A percentile compares a stretch with the other conserved stretches of the same genome.
These are phyloP conservation scores for Fusarium temperatum DNA, from an alignment of 2,329 filamentous ascomycete genomes.

Conservation along the genomic window DNA sequence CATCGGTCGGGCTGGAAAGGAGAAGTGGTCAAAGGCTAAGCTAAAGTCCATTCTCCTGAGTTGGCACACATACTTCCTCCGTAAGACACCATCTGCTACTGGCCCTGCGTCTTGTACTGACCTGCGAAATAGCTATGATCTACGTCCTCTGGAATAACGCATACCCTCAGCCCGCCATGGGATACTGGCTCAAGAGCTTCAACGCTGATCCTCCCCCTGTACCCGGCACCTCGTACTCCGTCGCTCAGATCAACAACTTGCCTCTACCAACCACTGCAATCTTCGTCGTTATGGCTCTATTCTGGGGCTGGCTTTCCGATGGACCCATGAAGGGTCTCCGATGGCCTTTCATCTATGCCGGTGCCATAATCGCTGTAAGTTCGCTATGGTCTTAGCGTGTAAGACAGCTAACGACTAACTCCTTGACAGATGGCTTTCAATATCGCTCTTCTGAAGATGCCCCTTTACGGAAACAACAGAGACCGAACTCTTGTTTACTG, in stretches of 20 bases:
- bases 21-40: slow-evolving; percentile 28
- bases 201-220: neutral
- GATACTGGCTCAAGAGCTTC: slow-evolving; percentile 10
- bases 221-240: neutral
- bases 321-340: slow-evolving; percentile 13
- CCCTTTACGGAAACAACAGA: slow-evolving; percentile 20
- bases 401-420: accelerated
- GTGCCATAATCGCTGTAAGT: slow-evolving; percentile 25
- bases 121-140: neutral
- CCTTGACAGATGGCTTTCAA: slow-evolving; percentile 16
- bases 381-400: accelerated
- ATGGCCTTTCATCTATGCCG: slow-evolving; percentile 31
- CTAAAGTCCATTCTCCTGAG: slow-evolving; percentile 18
- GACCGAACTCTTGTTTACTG: slow-evolving; percentile 30
- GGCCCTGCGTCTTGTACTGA: accelerated
- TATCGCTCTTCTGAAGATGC: slow-evolving; percentile 18
- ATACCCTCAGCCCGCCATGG: neutral
- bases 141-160: slow-evolving; percentile 7
- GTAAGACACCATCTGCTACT: neutral
- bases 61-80: slow-evolving; percentile 33
- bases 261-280: slow-evolving; percentile 29
- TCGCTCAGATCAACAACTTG: neutral
- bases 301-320: slow-evolving; percentile 35
- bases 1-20: slow-evolving; percentile 25
- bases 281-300: slow-evolving; percentile 24